phyloP scores from a whole-genome alignment of 2,329 filamentous ascomycete genomes.

The Colletotrichum cuscutae region DNA sequence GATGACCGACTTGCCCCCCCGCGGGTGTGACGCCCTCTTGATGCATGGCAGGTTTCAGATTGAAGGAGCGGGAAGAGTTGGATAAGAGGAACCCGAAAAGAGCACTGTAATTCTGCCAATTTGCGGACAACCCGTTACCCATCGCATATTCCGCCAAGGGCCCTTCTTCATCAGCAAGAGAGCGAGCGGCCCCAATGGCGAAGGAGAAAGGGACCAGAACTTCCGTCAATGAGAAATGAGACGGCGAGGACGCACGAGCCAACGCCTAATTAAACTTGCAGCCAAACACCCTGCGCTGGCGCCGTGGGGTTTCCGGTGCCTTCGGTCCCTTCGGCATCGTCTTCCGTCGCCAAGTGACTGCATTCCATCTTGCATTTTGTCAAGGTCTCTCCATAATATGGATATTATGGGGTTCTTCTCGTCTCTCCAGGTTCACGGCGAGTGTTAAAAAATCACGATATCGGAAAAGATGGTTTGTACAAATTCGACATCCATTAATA shows the following conservation, averaged over 20 bases:
- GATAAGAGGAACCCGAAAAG: not conserved
- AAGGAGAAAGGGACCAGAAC: not conserved
- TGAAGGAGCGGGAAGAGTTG: not conserved
- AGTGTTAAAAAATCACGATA: not conserved
- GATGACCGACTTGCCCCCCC: constrained; percentile 10
- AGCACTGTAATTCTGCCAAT: not conserved
- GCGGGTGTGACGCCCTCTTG: constrained; percentile 26
- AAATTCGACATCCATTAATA: constrained; percentile 26
- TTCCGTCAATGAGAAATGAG: constrained; percentile 17
- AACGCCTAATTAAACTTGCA: constrained; percentile 32
- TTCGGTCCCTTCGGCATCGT: constrained; percentile 23
- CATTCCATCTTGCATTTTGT: no score
- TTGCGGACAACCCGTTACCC: not conserved
- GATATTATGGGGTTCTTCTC: not conserved
- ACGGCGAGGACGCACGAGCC: constrained; percentile 14
- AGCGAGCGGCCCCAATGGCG: not conserved
- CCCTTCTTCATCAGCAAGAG: not conserved
- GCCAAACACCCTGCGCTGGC: constrained; percentile 5
- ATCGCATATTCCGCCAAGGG: not conserved
- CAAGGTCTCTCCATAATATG: not conserved
- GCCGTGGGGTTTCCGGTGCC: not conserved
- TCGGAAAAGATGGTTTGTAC: not conserved
- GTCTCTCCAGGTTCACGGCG: no score
- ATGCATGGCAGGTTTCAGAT: constrained; percentile 36
- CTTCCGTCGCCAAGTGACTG: constrained; percentile 15